phyloP scores from a whole-genome alignment of 768 basidiomycete genomes.

The Tricholomella constricta region DNA sequence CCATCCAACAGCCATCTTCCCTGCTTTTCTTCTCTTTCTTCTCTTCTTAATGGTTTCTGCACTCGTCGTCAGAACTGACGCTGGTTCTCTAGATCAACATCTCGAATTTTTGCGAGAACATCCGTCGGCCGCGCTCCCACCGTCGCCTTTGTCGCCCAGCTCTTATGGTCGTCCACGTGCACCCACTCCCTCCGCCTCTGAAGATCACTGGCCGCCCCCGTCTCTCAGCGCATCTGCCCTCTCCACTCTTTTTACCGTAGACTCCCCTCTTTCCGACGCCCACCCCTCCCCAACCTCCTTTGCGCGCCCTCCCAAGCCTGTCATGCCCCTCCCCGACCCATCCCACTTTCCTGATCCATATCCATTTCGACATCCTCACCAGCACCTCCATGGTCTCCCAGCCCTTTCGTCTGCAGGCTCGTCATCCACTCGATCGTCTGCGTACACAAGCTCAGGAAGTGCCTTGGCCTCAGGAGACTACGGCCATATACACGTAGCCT shows the following conservation, averaged over 20 bases:
- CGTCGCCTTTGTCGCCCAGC: conserved; percentile 34
- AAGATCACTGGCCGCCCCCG: conserved; percentile 24
- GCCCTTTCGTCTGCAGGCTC: conserved; percentile 73
- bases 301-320: conserved; percentile 44
- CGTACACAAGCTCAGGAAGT: conserved; percentile 75
- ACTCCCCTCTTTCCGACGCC: conserved; percentile 14
- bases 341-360: conserved; percentile 74
- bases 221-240: conserved; percentile 6
- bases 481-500: conserved; percentile 65
- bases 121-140: conserved; percentile 31
- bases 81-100: conserved; percentile 23
- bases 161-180: conserved; percentile 39
- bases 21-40: conserved; percentile 6
- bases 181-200: conserved; percentile 35
- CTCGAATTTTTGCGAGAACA: conserved; percentile 30
- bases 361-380: conserved; percentile 56
- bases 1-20: conserved; percentile 4
- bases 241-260: neutral
- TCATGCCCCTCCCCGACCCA: conserved; percentile 57
- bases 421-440: conserved; percentile 75
- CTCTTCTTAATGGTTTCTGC: conserved; percentile 21
- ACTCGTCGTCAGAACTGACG: conserved; percentile 12
- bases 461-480: conserved; percentile 61
- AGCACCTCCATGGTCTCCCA: conserved; percentile 49
- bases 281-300: conserved; percentile 34